Conservation (phyloP, 768 basidiomycete species). For the Mycena epipterygia region DNA sequence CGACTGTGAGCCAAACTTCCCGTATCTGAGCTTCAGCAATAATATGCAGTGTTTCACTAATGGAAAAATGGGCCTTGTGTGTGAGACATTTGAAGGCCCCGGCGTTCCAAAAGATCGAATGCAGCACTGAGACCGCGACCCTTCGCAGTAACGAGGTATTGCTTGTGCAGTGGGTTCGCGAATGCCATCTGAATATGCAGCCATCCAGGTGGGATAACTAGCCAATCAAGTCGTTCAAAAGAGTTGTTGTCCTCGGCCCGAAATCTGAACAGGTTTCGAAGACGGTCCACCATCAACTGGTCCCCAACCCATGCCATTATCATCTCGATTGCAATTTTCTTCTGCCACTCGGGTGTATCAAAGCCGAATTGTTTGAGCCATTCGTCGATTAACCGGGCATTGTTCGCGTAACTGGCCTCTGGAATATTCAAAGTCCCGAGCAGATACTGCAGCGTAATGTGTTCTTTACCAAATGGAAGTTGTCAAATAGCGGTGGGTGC, state of each 20-base stretch:
- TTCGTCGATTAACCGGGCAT: constrained; percentile 44
- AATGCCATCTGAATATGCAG: constrained; percentile 58
- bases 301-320: constrained; percentile 50
- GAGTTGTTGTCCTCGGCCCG: constrained; percentile 52
- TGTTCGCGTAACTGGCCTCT: constrained; percentile 56
- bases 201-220: constrained; percentile 53
- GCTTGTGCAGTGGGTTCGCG: constrained; percentile 55
- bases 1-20: constrained; percentile 46
- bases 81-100: constrained; percentile 39
- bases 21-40: constrained; percentile 54
- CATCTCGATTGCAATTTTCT: constrained; percentile 33
- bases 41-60: constrained; percentile 51
- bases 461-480: constrained; percentile 45
- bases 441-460: constrained; percentile 49
- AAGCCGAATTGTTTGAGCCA: constrained; percentile 47
- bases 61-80: constrained; percentile 51
- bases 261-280: constrained; percentile 52
- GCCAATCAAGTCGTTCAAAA: constrained; percentile 53
- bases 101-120: constrained; percentile 46
- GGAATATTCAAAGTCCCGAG: constrained; percentile 50
- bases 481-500: constrained; percentile 38
- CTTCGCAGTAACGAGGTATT: constrained; percentile 51
- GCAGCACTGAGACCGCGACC: constrained; percentile 45
- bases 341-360: constrained; percentile 37
- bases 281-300: constrained; percentile 52